Evolutionary conservation across 139 green algal genomes (phyloP).

Genomic region (Chlorella sp.): DNA sequence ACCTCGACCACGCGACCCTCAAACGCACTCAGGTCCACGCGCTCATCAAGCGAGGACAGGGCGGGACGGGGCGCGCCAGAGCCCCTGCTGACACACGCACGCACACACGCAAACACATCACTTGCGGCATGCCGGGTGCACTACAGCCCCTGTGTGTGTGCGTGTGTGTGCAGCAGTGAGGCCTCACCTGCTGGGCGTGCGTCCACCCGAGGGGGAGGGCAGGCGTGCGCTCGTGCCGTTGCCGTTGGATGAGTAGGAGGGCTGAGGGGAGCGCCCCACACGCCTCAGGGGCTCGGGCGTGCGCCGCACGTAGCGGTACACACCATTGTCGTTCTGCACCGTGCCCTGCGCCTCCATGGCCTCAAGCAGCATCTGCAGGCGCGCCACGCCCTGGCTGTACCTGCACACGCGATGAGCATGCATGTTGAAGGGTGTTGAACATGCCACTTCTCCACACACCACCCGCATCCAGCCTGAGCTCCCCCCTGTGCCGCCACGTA

Average conservation of each 20-base stretch:
- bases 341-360: conserved; percentile 6
- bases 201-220: too few relatives aligned
- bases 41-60: too few relatives aligned
- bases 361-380: conserved; percentile 2
- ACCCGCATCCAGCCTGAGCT: background rate
- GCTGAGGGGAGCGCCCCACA: too few relatives aligned
- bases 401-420: background rate
- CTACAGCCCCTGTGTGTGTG: too few relatives aligned
- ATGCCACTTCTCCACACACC: background rate
- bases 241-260: too few relatives aligned
- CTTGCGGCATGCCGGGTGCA: too few relatives aligned
- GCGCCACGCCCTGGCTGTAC: background rate
- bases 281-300: background rate
- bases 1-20: background rate
- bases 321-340: background rate
- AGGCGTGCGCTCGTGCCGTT: too few relatives aligned
- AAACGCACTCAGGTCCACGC: background rate
- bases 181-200: too few relatives aligned
- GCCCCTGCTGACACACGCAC: too few relatives aligned
- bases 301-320: background rate
- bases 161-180: too few relatives aligned
- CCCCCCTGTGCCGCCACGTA: background rate
- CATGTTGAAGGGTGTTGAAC: background rate
- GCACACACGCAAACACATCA: too few relatives aligned
- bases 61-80: too few relatives aligned